A percentile compares a stretch with the other conserved stretches of the same genome.
Evolutionary conservation across 768 basidiomycete genomes (phyloP).

Genomic region (Mycena belliarum): DNA sequence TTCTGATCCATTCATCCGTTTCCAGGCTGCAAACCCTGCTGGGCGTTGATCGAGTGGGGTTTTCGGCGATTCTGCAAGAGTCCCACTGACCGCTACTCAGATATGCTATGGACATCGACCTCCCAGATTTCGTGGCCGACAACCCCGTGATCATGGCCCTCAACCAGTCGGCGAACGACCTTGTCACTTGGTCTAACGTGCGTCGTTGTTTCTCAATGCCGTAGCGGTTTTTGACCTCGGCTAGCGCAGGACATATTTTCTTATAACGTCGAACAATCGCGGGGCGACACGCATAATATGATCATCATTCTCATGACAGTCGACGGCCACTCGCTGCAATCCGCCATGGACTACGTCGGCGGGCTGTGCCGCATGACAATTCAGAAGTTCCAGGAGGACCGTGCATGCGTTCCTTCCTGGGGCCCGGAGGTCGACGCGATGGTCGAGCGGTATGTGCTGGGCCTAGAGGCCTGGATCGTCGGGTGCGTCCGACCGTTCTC

Average conservation of each 20-base stretch:
- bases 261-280: slow-evolving; percentile 74
- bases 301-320: slow-evolving; percentile 68
- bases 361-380: slow-evolving; percentile 59
- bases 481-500: slow-evolving; percentile 40
- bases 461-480: slow-evolving; percentile 72
- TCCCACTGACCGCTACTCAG: slow-evolving; percentile 25
- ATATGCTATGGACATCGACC: slow-evolving; percentile 67
- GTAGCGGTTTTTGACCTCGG: slow-evolving; percentile 10
- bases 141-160: slow-evolving; percentile 62
- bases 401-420: slow-evolving; percentile 59
- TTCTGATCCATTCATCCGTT: slow-evolving; percentile 18
- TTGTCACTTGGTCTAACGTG: slow-evolving; percentile 86
- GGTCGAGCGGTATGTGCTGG: slow-evolving; percentile 58
- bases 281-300: slow-evolving; percentile 72
- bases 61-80: slow-evolving; percentile 5
- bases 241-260: slow-evolving; percentile 66
- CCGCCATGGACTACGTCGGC: slow-evolving; percentile 65
- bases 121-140: slow-evolving; percentile 71
- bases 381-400: slow-evolving; percentile 50
- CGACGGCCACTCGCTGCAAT: slow-evolving; percentile 56
- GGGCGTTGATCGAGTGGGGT: slow-evolving; percentile 70
- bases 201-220: slow-evolving; percentile 22
- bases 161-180: slow-evolving; percentile 70
- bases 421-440: slow-evolving; percentile 58
- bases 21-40: slow-evolving; percentile 67